Conservation (phyloP, 768 basidiomycete species). For the Heimioporus sp. region DNA sequence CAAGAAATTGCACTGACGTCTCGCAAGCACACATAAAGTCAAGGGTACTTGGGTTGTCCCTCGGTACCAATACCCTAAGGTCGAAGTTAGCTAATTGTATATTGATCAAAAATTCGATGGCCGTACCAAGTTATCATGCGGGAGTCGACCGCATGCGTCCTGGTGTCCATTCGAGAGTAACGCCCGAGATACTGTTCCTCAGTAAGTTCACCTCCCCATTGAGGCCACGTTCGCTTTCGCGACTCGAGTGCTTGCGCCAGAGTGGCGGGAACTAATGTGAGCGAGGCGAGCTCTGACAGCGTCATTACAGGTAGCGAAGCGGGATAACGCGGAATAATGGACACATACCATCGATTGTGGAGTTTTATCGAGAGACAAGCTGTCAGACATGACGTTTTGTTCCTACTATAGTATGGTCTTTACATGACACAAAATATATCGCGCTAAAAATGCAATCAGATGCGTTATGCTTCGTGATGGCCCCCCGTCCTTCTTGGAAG, state of each 20-base stretch:
- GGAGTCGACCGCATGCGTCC: slow-evolving; percentile 45
- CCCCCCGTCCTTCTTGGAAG: no score
- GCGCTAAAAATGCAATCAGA: no score
- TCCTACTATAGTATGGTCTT: background rate
- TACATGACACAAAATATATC: no score
- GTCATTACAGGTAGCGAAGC: slow-evolving; percentile 1
- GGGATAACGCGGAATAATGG: background rate
- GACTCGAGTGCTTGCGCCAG: slow-evolving; percentile 42
- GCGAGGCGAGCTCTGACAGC: slow-evolving; percentile 13
- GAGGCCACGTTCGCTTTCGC: slow-evolving; percentile 35
- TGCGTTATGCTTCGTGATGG: no score
- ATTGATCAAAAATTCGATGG: background rate
- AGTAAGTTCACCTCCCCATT: slow-evolving; percentile 46
- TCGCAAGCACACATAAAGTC: slow-evolving; percentile 61
- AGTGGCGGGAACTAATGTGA: slow-evolving; percentile 50
- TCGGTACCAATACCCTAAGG: slow-evolving; percentile 55
- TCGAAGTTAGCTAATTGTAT: background rate
- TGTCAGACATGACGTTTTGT: background rate
- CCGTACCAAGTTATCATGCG: slow-evolving; percentile 50
- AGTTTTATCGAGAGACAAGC: background rate
- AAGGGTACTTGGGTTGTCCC: slow-evolving; percentile 46
- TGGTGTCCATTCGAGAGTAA: slow-evolving; percentile 37
- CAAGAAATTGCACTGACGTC: slow-evolving; percentile 45
- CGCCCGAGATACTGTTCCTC: slow-evolving; percentile 46
- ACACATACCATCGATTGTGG: background rate